Percentiles rank a stretch among this genome's conserved stretches.
These are phyloP conservation scores for Saussurea involucrata DNA, from an alignment of 129 eudicot species.

Conservation along the genomic window DNA sequence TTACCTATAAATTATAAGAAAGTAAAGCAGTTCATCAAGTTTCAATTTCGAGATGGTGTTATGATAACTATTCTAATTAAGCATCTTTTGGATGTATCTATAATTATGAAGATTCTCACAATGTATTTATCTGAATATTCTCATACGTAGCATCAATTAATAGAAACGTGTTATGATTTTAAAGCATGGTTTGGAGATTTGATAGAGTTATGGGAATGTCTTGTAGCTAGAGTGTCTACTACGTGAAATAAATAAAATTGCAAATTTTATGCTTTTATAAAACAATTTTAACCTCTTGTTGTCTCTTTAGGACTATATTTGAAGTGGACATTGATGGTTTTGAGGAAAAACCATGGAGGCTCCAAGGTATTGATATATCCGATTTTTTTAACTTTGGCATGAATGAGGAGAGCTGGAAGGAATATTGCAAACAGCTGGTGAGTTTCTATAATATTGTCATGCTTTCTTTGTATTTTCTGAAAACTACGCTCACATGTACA, in stretches of 20 bases:
- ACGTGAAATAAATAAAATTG: neutral
- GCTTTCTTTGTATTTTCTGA: neutral
- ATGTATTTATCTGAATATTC: neutral
- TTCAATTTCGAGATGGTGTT: neutral
- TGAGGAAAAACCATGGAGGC: slow-evolving; percentile 97
- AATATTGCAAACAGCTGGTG: slow-evolving; percentile 93
- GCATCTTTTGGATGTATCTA: neutral
- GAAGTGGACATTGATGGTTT: slow-evolving; percentile 95
- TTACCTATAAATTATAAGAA: neutral
- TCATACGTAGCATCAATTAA: neutral
- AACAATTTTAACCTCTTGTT: slow-evolving; percentile 14
- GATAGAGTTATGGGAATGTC: neutral
- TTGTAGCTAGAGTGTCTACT: neutral
- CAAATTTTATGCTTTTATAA: neutral
- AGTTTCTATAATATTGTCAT: slow-evolving; percentile 20
- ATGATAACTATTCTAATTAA: neutral
- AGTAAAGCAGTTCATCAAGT: neutral
- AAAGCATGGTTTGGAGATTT: neutral
- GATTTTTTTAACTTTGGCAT: slow-evolving; percentile 92
- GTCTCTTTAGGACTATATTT: slow-evolving; percentile 73
- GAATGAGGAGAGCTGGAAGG: slow-evolving; percentile 95
- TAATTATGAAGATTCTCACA: neutral
- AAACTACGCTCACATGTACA: neutral
- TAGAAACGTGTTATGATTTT: neutral
- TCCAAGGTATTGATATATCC: slow-evolving; percentile 64